Evolutionary conservation across 2,329 filamentous ascomycete species (phyloP), one percentile per base, ranked within the genome.

Genomic region (Westerdykella aurantiaca): DNA sequence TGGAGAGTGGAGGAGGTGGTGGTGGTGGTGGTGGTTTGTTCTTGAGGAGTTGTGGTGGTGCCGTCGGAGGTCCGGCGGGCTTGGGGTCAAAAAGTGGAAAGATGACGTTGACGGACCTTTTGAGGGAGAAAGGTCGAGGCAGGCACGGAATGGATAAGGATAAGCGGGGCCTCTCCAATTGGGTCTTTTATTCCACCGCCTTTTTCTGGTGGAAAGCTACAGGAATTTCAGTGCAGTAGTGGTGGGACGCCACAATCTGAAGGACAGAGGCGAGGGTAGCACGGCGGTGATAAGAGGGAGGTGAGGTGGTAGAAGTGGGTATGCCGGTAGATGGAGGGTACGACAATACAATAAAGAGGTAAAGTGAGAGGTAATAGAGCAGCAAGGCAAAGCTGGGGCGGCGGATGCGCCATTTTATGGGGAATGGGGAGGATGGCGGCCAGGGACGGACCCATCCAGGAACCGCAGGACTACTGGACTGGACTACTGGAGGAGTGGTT

Each of bases 81-180:
- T 33, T 14, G 33, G 17, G 9, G 17, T 35, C n/a, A 14, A 35
- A 35, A 35, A 35, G n/a, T 14, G n/a, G n/a, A 18, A 18, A 9
- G 17, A 35, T 35, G 33, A 35, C 33, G 33, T 14, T 35, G 33
- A 35, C 33, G 33, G 4, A 35, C 33, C 33, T 14, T 3, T 5
- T 3, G 3, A 5, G 7, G n/a, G 33, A 21, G 18, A 13, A 21
- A 38, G 37, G 16, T 18, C 17, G 37, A 38, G 2, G 37, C 17
- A 22, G 37, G 37, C 6, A 38, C 37, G n/a, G 13, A 10, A n/a
- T n/a, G n/a, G n/a, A n/a, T n/a, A n/a, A 35, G 50, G 60, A 62
- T 61, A 62, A 61, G 54, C 18, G 22, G 22, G 38, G 11, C 38
- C 25, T 10, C 37, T 50, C 44, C 61, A 63, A 66, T 64, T 66